These are phyloP conservation scores for Apiosordaria backusii DNA, from an alignment of 495 filamentous ascomycete genomes.

Conservation along the genomic window DNA sequence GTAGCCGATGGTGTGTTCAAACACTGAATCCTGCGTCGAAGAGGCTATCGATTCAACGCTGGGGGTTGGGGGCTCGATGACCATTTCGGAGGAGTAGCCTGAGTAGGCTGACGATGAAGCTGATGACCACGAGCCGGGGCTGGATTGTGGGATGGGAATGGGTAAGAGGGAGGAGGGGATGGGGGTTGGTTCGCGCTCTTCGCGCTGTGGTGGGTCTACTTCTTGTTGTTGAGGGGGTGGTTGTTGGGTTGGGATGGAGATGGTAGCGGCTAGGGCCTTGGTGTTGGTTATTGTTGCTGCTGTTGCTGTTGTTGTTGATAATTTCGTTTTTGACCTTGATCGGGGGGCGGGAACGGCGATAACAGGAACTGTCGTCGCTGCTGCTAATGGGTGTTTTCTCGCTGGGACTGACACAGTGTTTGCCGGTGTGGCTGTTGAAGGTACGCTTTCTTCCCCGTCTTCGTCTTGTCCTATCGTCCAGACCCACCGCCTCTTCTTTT, in stretches of 20 bases:
- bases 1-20: not conserved
- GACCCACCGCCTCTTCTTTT: conserved; percentile 52
- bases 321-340: not conserved
- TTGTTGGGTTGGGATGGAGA: not conserved
- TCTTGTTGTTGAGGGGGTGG: not conserved
- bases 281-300: conserved; percentile 15
- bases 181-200: conserved; percentile 16
- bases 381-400: conserved; percentile 13
- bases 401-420: not conserved
- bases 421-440: not conserved
- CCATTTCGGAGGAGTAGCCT: not conserved
- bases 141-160: not conserved
- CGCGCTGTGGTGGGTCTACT: not conserved
- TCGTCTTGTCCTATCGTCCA: conserved; percentile 51
- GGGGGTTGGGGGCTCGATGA: conserved; percentile 16
- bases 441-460: conserved; percentile 35
- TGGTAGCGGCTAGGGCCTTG: not conserved
- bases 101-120: conserved; percentile 2
- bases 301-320: conserved; percentile 21
- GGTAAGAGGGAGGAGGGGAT: conserved; percentile 15
- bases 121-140: not conserved
- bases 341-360: conserved; percentile 7
- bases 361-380: conserved; percentile 1
- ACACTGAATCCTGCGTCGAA: not conserved
- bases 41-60: conserved; percentile 17